Conservation (phyloP, 352 stramenopile genomes). For the Globisporangium viniferum region DNA sequence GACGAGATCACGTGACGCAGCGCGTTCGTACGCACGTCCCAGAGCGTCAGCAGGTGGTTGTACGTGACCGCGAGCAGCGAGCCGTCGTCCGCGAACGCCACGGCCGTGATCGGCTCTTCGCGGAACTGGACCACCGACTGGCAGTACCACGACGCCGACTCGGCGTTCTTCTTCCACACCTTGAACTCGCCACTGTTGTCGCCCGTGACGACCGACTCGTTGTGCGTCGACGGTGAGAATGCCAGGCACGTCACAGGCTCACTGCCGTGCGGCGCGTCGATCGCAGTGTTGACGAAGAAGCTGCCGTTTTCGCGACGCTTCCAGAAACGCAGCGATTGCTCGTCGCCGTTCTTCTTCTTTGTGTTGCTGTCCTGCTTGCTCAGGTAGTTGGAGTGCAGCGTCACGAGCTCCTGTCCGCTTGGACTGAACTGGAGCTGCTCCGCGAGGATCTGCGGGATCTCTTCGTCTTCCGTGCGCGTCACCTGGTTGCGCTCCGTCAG, state of each 20-base stretch:
- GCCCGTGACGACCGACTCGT: slow-evolving; percentile 56
- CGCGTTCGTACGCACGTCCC: slow-evolving; percentile 73
- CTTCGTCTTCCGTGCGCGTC: slow-evolving; percentile 69
- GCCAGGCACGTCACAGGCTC: slow-evolving; percentile 47
- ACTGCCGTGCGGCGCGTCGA: slow-evolving; percentile 73
- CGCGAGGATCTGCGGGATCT: slow-evolving; percentile 45
- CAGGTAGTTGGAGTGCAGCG: slow-evolving; percentile 42
- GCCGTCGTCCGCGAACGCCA: slow-evolving; percentile 70
- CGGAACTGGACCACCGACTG: slow-evolving; percentile 78
- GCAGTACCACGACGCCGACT: slow-evolving; percentile 59
- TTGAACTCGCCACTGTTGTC: slow-evolving; percentile 77
- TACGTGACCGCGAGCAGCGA: slow-evolving; percentile 86
- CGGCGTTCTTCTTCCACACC: slow-evolving; percentile 62
- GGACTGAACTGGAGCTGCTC: slow-evolving; percentile 57
- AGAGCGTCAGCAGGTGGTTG: slow-evolving; percentile 76
- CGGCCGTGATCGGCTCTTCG: slow-evolving; percentile 57
- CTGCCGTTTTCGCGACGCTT: slow-evolving; percentile 65
- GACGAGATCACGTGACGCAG: slow-evolving; percentile 75
- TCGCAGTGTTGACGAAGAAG: slow-evolving; percentile 80
- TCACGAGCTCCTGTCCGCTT: slow-evolving; percentile 49
- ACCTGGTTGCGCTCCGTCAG: slow-evolving; percentile 84
- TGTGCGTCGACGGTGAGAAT: slow-evolving; percentile 41
- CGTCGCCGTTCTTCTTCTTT: slow-evolving; percentile 25
- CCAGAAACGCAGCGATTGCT: slow-evolving; percentile 77
- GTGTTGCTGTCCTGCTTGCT: slow-evolving; percentile 11